These are phyloP conservation scores for Coemansia sp. DNA, from an alignment of 192 early-diverging fungal genomes.

Conservation along the genomic window DNA sequence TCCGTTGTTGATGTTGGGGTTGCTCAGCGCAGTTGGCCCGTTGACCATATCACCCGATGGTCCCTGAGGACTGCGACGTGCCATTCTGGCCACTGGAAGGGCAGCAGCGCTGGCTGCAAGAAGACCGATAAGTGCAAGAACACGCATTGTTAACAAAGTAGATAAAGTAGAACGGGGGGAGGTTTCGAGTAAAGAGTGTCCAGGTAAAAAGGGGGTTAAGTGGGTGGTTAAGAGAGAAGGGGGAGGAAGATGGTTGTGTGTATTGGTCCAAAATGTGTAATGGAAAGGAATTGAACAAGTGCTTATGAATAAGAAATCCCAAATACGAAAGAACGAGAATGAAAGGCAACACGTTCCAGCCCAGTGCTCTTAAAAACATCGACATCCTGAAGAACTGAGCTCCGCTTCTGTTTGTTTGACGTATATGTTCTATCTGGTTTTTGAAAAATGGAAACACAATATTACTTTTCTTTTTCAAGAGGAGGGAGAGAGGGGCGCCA, in stretches of 20 bases:
- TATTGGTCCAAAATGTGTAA: too few relatives aligned
- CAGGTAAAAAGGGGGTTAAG: background rate
- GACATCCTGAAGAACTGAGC: too few relatives aligned
- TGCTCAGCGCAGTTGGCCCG: conserved; percentile 29
- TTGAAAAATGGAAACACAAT: too few relatives aligned
- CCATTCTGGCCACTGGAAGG: background rate
- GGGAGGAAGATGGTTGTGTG: background rate
- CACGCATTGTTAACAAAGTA: conserved; percentile 25
- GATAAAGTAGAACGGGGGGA: background rate
- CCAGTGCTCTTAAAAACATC: background rate
- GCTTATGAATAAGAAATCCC: background rate
- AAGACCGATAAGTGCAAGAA: conserved; percentile 23
- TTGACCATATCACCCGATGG: conserved; percentile 25
- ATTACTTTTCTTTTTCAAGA: too few relatives aligned
- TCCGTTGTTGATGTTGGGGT: conserved; percentile 41
- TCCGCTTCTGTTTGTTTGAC: too few relatives aligned
- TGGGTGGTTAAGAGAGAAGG: background rate
- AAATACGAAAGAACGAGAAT: background rate
- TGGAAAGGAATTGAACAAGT: too few relatives aligned
- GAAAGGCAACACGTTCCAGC: background rate
- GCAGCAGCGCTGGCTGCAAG: conserved; percentile 26
- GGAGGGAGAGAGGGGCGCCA: too few relatives aligned
- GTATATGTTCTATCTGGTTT: too few relatives aligned
- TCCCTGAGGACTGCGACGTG: conserved; percentile 16
- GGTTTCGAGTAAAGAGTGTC: background rate